A percentile compares a stretch with the other conserved stretches of the same genome.
Evolutionary conservation across 2,329 filamentous ascomycete genomes (phyloP).

Genomic region (Colletotrichum australisinense): DNA sequence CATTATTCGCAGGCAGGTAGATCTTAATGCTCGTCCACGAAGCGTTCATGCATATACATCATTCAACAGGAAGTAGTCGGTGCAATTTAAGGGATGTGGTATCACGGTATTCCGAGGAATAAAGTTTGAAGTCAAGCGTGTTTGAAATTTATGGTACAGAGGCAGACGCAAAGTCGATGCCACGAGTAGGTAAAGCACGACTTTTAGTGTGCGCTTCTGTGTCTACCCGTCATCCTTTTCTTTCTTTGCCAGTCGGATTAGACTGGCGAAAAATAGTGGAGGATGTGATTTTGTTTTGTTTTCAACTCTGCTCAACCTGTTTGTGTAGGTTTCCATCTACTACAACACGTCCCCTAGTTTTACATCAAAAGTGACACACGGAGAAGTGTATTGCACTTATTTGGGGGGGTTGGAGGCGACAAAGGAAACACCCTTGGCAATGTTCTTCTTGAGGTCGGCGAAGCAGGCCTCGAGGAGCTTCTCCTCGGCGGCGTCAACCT

Average conservation of each 20-base stretch:
- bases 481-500: constrained; percentile 87
- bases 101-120: not conserved
- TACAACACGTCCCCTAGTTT: constrained; percentile 4
- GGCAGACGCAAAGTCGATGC: constrained; percentile 35
- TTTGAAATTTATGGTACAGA: constrained; percentile 36
- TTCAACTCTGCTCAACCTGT: constrained; percentile 34
- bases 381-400: constrained; percentile 51
- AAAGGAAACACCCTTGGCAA: constrained; percentile 84
- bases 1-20: too few relatives aligned
- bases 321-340: constrained; percentile 14
- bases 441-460: constrained; percentile 91
- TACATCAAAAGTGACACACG: not conserved
- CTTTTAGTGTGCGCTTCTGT: constrained; percentile 27
- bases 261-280: not conserved
- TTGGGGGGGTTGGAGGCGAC: constrained; percentile 70
- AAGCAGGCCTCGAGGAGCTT: constrained; percentile 89
- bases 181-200: constrained; percentile 24
- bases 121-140: constrained; percentile 26
- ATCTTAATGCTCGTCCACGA: too few relatives aligned
- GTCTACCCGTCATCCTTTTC: constrained; percentile 15
- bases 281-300: constrained; percentile 12
- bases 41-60: too few relatives aligned
- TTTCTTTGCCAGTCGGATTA: constrained; percentile 15
- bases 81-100: too few relatives aligned
- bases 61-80: too few relatives aligned